Percentiles rank a stretch among this genome's conserved stretches.
phyloP scores from a whole-genome alignment of 768 basidiomycete genomes.

The Panellus pusillus region DNA sequence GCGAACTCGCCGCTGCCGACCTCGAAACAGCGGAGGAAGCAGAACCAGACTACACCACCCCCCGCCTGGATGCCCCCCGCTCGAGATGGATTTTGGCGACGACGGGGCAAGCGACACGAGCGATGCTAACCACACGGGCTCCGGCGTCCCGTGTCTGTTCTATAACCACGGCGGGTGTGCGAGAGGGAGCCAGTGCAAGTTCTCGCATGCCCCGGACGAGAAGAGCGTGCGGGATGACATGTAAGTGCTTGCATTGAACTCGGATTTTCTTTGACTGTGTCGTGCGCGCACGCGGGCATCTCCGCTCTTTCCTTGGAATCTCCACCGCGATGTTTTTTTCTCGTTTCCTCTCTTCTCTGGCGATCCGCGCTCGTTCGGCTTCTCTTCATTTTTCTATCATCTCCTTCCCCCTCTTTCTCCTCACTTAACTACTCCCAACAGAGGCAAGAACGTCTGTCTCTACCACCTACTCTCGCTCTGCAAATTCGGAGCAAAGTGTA shows the following conservation, averaged over 20 bases:
- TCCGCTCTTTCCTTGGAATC: too few species aligned
- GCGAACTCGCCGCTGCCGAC: not conserved
- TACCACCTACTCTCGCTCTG: slow-evolving; percentile 35
- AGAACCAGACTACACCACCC: not conserved
- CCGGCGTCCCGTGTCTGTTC: slow-evolving; percentile 20
- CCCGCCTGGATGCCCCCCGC: not conserved
- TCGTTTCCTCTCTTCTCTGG: too few species aligned
- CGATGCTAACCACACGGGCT: slow-evolving; percentile 19
- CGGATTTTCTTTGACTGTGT: not conserved
- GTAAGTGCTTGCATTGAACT: too few species aligned
- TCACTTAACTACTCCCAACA: not conserved
- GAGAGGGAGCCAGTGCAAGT: slow-evolving; percentile 17
- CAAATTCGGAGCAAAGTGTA: slow-evolving; percentile 35
- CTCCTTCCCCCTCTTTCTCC: not conserved
- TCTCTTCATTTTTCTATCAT: not conserved
- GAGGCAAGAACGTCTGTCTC: slow-evolving; percentile 41
- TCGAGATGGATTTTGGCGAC: slow-evolving; percentile 11
- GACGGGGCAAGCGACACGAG: slow-evolving; percentile 11
- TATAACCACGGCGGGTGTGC: slow-evolving; percentile 26
- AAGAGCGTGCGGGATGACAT: slow-evolving; percentile 20
- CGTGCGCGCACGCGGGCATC: too few species aligned
- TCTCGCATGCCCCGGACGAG: slow-evolving; percentile 23
- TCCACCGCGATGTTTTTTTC: too few species aligned
- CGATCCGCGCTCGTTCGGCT: too few species aligned
- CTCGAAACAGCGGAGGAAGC: too few species aligned